Percentiles rank a stretch among this genome's conserved stretches.
Evolutionary conservation across 2,329 filamentous ascomycete genomes (phyloP).

Genomic region (Zasmidium cellare): DNA sequence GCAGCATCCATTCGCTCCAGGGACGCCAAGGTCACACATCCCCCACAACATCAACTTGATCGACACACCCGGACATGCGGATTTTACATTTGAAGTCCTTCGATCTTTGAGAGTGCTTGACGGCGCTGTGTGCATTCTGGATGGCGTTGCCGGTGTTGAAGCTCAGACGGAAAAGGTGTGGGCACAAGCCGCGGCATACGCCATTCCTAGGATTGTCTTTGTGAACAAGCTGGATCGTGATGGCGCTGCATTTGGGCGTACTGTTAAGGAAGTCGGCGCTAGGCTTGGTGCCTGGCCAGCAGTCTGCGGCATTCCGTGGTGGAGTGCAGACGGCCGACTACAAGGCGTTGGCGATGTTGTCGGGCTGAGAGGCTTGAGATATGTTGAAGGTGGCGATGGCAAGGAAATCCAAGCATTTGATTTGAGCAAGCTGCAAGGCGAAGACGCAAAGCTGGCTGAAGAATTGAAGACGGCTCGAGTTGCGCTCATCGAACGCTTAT

Average conservation of each 20-base stretch:
- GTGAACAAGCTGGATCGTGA: conserved; percentile 85
- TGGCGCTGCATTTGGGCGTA: conserved; percentile 77
- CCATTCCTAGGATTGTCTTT: conserved; percentile 78
- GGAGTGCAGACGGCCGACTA: conserved; percentile 71
- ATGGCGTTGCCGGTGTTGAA: conserved; percentile 91
- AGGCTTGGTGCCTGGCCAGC: conserved; percentile 82
- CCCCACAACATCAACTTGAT: conserved; percentile 83
- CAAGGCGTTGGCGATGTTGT: conserved; percentile 84
- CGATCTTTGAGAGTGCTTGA: conserved; percentile 85
- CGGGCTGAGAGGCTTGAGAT: conserved; percentile 71
- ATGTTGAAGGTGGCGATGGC: conserved; percentile 67
- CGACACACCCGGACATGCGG: conserved; percentile 93
- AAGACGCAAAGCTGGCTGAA: conserved; percentile 53
- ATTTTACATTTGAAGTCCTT: conserved; percentile 96
- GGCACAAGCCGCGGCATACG: conserved; percentile 82
- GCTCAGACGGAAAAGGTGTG: conserved; percentile 97
- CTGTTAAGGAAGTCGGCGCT: conserved; percentile 80
- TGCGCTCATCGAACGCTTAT: conserved; percentile 78
- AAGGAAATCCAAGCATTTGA: conserved; percentile 54
- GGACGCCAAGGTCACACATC: conserved; percentile 49
- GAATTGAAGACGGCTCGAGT: conserved; percentile 76
- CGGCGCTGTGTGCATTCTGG: conserved; percentile 88
- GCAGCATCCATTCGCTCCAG: conserved; percentile 26
- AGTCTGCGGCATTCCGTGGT: conserved; percentile 95
- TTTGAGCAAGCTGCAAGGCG: conserved; percentile 53